These are phyloP conservation scores for Litchi chinensis DNA, from an alignment of 345 rosid genomes.

Conservation along the genomic window DNA sequence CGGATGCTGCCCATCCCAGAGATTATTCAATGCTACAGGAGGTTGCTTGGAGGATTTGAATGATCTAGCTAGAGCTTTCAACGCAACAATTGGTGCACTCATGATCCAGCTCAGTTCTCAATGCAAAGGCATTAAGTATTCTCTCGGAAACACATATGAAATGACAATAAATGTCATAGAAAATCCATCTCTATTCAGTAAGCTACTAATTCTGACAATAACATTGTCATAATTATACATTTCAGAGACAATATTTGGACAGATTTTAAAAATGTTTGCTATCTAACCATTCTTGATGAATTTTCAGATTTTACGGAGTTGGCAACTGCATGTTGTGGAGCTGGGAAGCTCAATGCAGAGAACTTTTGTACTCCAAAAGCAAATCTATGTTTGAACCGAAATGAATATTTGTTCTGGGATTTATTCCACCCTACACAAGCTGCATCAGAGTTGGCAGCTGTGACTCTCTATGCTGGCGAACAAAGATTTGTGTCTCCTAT, in stretches of 20 bases:
- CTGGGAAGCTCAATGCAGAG: conserved; percentile 33
- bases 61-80: conserved; percentile 37
- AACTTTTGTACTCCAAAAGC: conserved; percentile 30
- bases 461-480: conserved; percentile 42
- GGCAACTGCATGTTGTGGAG: conserved; percentile 48
- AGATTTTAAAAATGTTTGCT: not conserved
- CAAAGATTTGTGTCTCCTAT: conserved; percentile 46
- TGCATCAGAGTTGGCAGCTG: conserved; percentile 54
- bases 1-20: conserved; percentile 65
- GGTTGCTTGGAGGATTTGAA: conserved; percentile 53
- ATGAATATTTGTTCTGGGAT: conserved; percentile 57
- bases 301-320: conserved; percentile 47
- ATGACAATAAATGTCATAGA: conserved; percentile 49
- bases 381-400: conserved; percentile 36
- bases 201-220: not conserved
- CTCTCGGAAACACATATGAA: conserved; percentile 49
- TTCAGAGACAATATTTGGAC: not conserved
- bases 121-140: conserved; percentile 38
- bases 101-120: conserved; percentile 47
- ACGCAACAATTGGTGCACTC: conserved; percentile 19
- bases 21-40: conserved; percentile 31
- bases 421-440: conserved; percentile 46
- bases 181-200: conserved; percentile 37
- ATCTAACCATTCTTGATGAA: not conserved
- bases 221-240: not conserved